phyloP scores from a whole-genome alignment of 140 eudicot genomes.

The Ambrosia hybrid region DNA sequence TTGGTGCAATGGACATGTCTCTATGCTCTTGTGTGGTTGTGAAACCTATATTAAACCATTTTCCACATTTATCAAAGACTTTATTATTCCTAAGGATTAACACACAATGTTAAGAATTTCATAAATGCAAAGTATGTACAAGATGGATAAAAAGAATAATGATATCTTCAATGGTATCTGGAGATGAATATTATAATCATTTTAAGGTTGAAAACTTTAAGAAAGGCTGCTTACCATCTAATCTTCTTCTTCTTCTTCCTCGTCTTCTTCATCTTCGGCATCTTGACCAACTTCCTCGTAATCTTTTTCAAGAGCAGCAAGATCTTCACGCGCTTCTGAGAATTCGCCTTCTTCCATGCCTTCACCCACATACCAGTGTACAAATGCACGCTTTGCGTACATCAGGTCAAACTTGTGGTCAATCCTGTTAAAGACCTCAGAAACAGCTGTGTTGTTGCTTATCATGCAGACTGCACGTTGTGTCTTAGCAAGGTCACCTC shows the following conservation, averaged over 20 bases:
- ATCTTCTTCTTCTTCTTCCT: constrained; percentile 45
- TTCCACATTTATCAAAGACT: constrained; percentile 4
- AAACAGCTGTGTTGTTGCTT: constrained; percentile 85
- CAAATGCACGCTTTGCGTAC: constrained; percentile 77
- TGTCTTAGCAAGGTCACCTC: constrained; percentile 78
- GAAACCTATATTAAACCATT: constrained; percentile 26
- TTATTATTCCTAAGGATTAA: constrained; percentile 22
- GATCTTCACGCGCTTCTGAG: constrained; percentile 92
- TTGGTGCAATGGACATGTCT: constrained; percentile 19
- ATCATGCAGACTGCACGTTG: constrained; percentile 88
- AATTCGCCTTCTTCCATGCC: constrained; percentile 97
- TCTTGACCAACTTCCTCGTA: constrained; percentile 83
- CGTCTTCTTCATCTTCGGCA: constrained; percentile 58
- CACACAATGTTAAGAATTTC: constrained; percentile 10
- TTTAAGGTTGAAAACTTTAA: background rate
- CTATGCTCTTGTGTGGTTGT: background rate
- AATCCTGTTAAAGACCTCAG: constrained; percentile 66
- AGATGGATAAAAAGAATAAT: background rate
- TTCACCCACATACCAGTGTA: constrained; percentile 88
- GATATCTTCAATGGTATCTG: constrained; percentile 10
- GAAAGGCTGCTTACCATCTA: constrained; percentile 22
- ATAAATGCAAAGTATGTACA: constrained; percentile 11
- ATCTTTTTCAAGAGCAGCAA: constrained; percentile 84
- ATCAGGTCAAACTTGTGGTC: constrained; percentile 78
- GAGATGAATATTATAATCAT: background rate